These are phyloP conservation scores for Vachellia collinsii DNA, from an alignment of 306 rosid species.

Conservation along the genomic window DNA sequence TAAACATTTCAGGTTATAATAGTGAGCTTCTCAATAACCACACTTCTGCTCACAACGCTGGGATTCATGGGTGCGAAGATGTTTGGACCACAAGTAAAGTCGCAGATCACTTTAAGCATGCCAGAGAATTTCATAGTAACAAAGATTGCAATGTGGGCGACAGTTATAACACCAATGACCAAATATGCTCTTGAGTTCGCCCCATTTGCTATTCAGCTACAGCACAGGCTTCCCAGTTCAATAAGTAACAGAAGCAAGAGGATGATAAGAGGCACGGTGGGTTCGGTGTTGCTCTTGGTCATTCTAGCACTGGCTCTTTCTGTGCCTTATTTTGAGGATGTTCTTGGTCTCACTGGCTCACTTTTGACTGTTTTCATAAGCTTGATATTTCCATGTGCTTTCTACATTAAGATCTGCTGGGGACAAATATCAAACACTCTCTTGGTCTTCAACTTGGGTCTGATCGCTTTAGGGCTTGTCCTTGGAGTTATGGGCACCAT, in stretches of 20 bases:
- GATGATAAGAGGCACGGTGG: conserved; percentile 49
- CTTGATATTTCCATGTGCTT: conserved; percentile 61
- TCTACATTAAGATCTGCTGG: conserved; percentile 70
- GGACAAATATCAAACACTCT: conserved; percentile 45
- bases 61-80: conserved; percentile 76
- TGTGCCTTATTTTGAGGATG: conserved; percentile 70
- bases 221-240: conserved; percentile 54
- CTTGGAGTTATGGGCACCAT: conserved; percentile 63
- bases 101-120: conserved; percentile 83
- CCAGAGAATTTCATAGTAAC: conserved; percentile 50
- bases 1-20: conserved; percentile 54
- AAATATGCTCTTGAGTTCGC: conserved; percentile 78
- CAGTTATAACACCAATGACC: conserved; percentile 75
- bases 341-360: conserved; percentile 78
- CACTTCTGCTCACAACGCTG: conserved; percentile 41
- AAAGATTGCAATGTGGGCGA: conserved; percentile 73
- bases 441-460: conserved; percentile 43
- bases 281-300: conserved; percentile 51
- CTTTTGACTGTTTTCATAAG: conserved; percentile 49
- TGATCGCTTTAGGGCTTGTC: conserved; percentile 51
- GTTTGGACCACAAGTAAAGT: conserved; percentile 58
- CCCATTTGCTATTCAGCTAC: conserved; percentile 69
- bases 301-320: conserved; percentile 63
- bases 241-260: conserved; percentile 46
- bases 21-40: conserved; percentile 67